phyloP scores from a whole-genome alignment of 805 yeast genomes.

The Candida pseudofarinosa region DNA sequence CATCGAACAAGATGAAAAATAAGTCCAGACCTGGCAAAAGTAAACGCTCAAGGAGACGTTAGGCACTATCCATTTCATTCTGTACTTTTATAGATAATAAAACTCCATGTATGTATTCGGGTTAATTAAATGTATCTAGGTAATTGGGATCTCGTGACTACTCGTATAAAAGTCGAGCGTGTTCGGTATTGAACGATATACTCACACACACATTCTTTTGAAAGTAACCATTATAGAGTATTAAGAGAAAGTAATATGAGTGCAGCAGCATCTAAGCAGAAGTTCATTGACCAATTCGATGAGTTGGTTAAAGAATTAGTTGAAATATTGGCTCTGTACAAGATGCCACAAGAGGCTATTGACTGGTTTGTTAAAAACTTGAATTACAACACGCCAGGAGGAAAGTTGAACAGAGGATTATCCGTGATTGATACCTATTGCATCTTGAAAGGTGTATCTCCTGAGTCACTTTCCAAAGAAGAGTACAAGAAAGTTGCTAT shows the following conservation, averaged over 20 bases:
- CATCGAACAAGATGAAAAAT: constrained; percentile 49
- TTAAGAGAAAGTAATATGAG: constrained; percentile 13
- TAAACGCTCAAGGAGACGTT: constrained; percentile 30
- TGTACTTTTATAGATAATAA: constrained; percentile 3
- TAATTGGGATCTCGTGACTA: not conserved
- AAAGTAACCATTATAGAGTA: not conserved
- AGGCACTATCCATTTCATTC: constrained; percentile 9
- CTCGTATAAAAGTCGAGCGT: not conserved
- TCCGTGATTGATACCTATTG: constrained; percentile 92
- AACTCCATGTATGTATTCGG: not conserved
- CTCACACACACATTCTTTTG: not conserved
- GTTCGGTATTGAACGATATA: not conserved
- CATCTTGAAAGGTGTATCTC: constrained; percentile 58
- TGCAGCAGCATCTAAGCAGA: constrained; percentile 43
- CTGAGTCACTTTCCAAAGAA: constrained; percentile 55
- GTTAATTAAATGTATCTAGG: not conserved
- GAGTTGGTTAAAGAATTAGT: constrained; percentile 71
- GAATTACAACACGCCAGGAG: constrained; percentile 90
- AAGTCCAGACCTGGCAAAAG: constrained; percentile 42
- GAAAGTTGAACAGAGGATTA: constrained; percentile 92
- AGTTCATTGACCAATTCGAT: constrained; percentile 69
- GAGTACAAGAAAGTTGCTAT: constrained; percentile 84
- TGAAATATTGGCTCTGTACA: constrained; percentile 57
- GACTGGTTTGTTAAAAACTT: constrained; percentile 75
- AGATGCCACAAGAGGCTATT: constrained; percentile 82